Percentiles rank a stretch among this genome's conserved stretches.
phyloP scores from a whole-genome alignment of 495 filamentous ascomycete genomes.

The Viridothelium virens region DNA sequence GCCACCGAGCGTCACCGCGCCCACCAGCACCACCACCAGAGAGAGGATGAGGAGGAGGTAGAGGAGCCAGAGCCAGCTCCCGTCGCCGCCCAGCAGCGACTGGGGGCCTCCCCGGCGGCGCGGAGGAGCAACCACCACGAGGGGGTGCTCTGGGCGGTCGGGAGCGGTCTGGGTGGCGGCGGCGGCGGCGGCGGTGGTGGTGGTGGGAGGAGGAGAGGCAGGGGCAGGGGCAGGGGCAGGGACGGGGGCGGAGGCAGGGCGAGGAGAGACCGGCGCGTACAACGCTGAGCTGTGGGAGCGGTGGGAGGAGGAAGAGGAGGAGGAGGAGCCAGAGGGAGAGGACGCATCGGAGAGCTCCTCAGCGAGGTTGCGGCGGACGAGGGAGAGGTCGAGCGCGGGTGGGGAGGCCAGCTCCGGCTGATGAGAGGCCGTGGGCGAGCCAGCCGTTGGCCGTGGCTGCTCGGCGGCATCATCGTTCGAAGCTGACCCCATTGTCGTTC shows the following conservation, averaged over 20 bases:
- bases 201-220: background rate
- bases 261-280: background rate
- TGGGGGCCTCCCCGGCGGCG: background rate
- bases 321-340: background rate
- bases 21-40: background rate
- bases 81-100: background rate
- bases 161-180: background rate
- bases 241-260: background rate
- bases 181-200: background rate
- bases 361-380: too few species aligned
- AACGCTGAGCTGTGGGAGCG: background rate
- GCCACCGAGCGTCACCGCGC: background rate
- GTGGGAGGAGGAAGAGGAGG: background rate
- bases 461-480: too few species aligned
- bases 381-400: too few species aligned
- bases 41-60: too few species aligned
- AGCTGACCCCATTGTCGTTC: too few species aligned
- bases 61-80: background rate
- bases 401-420: too few species aligned
- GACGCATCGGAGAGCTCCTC: too few species aligned
- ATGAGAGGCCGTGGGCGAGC: too few species aligned
- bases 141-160: background rate
- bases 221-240: background rate
- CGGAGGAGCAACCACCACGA: background rate
- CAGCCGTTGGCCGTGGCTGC: too few species aligned